Base-by-base conservation (phyloP, 2,329 filamentous ascomycete species). In the Rutstroemia sp. region DNA sequence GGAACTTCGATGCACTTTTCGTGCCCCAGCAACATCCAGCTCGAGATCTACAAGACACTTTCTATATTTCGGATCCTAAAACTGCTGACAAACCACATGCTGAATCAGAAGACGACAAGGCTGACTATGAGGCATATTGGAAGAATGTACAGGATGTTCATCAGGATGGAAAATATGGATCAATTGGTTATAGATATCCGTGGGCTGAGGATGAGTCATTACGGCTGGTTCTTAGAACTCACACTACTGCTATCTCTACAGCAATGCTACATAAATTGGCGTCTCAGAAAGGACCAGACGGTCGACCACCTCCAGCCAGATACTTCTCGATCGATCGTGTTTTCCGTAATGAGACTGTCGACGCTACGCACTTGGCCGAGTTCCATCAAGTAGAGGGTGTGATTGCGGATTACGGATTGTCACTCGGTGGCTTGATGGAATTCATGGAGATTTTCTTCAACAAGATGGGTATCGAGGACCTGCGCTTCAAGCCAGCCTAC, bases 351-450 rank as follows among this genome's bases (percentile, higher is more conserved):
- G 94, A 99, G 75, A 90, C 90, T 2, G 92, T 99, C 57, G 94
- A 99, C 69, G 92, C 92, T 14, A 99, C 94, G 8, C 94, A 99
- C 78, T 75, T 99, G 68, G 92, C 91, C 40, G 94, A 99, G 73
- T 99, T 99, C 80, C 94, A 99, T 75, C 94, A 99, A 71, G 89
- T 97, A 36, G 94, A 99, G 75, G 94, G 94, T 73, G 92, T 99
- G 51, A 97, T 99, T 74, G 94, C 94, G 25, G 94, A 99, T 74
- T 97, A 95, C 71, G 88, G 87, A 38, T 79, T 99, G 60, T 95
- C 92, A 0, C 81, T 97, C 17, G 94, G 94, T 64, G 94, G 92
- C 48, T 78, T 97, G 57, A 95, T 96, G 79, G 89, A 83, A 75
- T 89, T 97, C 77, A 92, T 97, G 81, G 87, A 92, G 68, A 85